Evolutionary conservation across 1,284 basidiomycete species (phyloP), one percentile per base, ranked within the genome.

Genomic region (Hemileia vastatrix): DNA sequence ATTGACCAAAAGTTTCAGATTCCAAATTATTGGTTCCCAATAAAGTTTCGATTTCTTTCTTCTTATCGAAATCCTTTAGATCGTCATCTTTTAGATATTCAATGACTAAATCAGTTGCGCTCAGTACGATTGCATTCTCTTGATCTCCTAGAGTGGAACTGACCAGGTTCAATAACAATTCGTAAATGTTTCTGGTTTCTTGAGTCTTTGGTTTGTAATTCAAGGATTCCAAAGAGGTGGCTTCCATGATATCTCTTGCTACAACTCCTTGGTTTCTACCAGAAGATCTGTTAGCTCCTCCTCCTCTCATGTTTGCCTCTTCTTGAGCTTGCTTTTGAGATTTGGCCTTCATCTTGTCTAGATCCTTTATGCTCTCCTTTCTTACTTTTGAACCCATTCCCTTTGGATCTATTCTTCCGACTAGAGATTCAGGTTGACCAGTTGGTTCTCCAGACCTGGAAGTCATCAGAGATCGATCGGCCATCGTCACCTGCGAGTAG

Each of bases 11-110:
- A 2, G 79, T 74, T 66, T 96, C 92, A 69, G 83, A 84, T 13
- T 82, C 77, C 8, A 94, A 74, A 0, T 81, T 67, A 2, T 64
- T 64, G n/a, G n/a, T n/a, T 0, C 88, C 84, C 3, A 94, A 74
- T 52, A 96, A 82, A 9, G 84, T 84, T 76, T 95, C 87, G 27
- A 94, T 83, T 72, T 96, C 92, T 78, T 86, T 89, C 78, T 96
- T 95, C 82, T 94, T 94, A 81, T 97, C 95, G 71, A 96, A 91
- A 76, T 97, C 93, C 78, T 93, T 95, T 79, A 93, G 76, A 65
- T 81, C 79, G 67, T 94, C 91, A 71, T 85, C 87, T 79, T 97
- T 98, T 71, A 98, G 82, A 3, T 84, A 83, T 78, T 95, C 91
- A 53, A 98, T 79, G 0, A 93, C 86, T 0, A 84, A 83, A 76